Percentiles rank a stretch among this genome's conserved stretches.
Conservation (phyloP, 495 filamentous ascomycete genomes). For the Pyrenula massariospora region DNA sequence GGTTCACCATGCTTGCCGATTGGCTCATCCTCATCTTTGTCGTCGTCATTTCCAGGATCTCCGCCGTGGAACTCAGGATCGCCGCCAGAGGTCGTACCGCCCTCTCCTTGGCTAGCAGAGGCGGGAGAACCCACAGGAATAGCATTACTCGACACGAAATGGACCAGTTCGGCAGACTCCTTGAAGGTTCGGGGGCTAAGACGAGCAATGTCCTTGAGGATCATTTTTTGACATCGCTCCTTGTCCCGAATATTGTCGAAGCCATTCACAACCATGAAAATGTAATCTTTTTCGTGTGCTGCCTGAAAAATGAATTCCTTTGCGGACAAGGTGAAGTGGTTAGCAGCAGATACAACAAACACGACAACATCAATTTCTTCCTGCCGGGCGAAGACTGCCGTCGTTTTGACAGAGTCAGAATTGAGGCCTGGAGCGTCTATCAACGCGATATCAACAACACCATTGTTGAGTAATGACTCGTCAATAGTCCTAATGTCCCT, state of each 20-base stretch:
- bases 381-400: conserved; percentile 89
- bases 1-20: conserved; percentile 31
- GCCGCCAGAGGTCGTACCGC: conserved; percentile 36
- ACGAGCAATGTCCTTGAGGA: conserved; percentile 73
- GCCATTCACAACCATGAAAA: conserved; percentile 97
- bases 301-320: conserved; percentile 96
- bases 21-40: conserved; percentile 26
- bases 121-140: conserved; percentile 60
- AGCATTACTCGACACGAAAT: conserved; percentile 95
- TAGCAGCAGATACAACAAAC: conserved; percentile 93
- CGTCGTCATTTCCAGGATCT: conserved; percentile 46
- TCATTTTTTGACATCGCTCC: conserved; percentile 74
- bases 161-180: conserved; percentile 83
- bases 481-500: conserved; percentile 84
- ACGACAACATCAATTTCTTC: conserved; percentile 99
- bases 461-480: conserved; percentile 91
- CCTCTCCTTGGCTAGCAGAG: conserved; percentile 8
- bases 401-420: conserved; percentile 90
- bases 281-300: conserved; percentile 92
- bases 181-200: conserved; percentile 88
- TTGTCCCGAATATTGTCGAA: conserved; percentile 93
- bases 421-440: conserved; percentile 96
- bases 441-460: conserved; percentile 92
- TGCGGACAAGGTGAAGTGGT: conserved; percentile 92
- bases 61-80: conserved; percentile 25